Evolutionary conservation across 306 rosid genomes (phyloP).

Genomic region (Cucurbita argyrosperma): DNA sequence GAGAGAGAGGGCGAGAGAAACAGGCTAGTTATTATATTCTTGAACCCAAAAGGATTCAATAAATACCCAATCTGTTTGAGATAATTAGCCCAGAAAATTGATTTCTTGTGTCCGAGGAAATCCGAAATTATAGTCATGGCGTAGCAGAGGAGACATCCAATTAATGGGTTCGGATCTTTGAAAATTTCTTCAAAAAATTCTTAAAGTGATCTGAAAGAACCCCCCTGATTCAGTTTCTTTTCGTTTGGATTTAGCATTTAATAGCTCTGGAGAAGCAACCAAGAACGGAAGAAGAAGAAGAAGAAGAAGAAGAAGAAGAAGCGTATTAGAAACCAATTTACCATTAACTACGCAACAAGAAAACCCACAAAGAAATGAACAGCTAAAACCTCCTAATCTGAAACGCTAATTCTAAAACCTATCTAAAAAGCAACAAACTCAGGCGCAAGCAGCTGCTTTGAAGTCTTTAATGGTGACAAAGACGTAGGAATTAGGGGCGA

Average conservation of each 20-base stretch:
- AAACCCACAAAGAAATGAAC: no score
- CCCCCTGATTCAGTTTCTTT: no score
- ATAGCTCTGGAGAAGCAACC: no score
- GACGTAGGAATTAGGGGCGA: conserved; percentile 28
- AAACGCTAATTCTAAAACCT: background rate
- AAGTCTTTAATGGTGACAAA: conserved; percentile 23
- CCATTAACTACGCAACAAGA: no score
- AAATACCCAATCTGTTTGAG: conserved; percentile 39
- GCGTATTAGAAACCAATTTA: no score
- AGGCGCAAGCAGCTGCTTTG: conserved; percentile 37
- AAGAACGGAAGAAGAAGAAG: no score
- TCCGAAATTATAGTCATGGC: background rate
- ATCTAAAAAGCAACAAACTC: background rate
- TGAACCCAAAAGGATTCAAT: background rate
- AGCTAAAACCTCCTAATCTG: no score
- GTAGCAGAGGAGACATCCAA: conserved; percentile 16
- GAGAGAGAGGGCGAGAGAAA: background rate
- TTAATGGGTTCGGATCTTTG: conserved; percentile 27
- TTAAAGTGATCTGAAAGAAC: no score
- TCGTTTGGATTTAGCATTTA: no score
- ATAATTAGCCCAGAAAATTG: conserved; percentile 23
- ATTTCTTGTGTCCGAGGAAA: background rate
- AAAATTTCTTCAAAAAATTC: background rate
- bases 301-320: no score
- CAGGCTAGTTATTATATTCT: no score